Evolutionary conservation across 2,329 filamentous ascomycete species (phyloP), one percentile per base, ranked within the genome.

Genomic region (Aspergillus japonicus): DNA sequence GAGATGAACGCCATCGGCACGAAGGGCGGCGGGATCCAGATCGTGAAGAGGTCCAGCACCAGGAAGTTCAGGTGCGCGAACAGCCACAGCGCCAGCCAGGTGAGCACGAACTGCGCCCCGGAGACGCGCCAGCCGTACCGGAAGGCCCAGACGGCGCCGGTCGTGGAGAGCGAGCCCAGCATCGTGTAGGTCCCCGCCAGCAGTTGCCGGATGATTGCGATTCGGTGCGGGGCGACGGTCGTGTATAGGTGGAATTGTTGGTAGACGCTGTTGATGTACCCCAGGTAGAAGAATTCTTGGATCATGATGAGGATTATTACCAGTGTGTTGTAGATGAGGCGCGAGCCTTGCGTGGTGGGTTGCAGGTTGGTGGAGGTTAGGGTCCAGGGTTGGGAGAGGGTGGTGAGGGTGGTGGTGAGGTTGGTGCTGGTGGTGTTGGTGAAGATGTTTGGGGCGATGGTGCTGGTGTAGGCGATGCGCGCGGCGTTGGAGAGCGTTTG

Each of bases 211-310:
- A 77, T 62, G 6, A 74, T 54, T 14, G 69, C 72, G 58, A 73
- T 76, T 29, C 68, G 70, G 24, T 48, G 59, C 2, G 74, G 66
- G 21, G 65, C 50, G 10, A 78, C 50, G 16, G 63, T 53, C n/a
- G 58, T 63, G 67, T 76, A 80, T 19, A 81, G 65, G 5, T 74
- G 69, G 62, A 77, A 77, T 49, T 74, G 66, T 3, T 57, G 61
- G 48, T 72, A 75, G n/a, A 81, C 68, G 14, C 77, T 78, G 64
- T 82, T 82, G 60, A 81, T 64, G 48, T 73, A 75, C 29, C 78
- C 73, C 12, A 82, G 68, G 62, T 77, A 82, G 71, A 82, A 81
- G 70, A 82, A 82, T 61, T 82, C 76, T 57, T 79, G 76, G 35
- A 82, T 75, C 11, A 82, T 65, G n/a, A 79, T 75, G 33, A 82